phyloP scores from a whole-genome alignment of 371 early-diverging fungal species.

The Lichtheimia hyalospora region DNA sequence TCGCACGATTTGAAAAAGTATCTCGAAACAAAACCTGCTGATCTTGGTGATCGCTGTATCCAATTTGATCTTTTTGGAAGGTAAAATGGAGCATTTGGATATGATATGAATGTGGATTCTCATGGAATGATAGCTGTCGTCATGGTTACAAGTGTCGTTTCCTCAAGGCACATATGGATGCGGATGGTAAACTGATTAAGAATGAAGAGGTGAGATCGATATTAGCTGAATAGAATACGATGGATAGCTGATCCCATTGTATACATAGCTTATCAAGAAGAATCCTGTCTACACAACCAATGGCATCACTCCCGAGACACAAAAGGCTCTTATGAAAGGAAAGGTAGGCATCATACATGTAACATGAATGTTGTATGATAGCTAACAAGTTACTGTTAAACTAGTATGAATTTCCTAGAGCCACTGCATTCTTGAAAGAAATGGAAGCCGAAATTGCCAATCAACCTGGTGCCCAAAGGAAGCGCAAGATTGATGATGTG shows the following conservation, averaged over 20 bases:
- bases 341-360: conserved; percentile 17
- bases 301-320: conserved; percentile 41
- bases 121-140: conserved; percentile 39
- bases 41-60: conserved; percentile 76
- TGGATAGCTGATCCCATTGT: neutral
- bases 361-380: neutral
- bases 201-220: conserved; percentile 62
- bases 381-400: neutral
- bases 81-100: conserved; percentile 33
- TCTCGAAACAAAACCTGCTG: conserved; percentile 63
- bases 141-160: conserved; percentile 82
- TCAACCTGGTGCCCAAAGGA: conserved; percentile 25
- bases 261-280: conserved; percentile 22
- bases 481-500: conserved; percentile 22
- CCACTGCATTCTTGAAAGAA: conserved; percentile 44
- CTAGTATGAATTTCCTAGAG: conserved; percentile 49
- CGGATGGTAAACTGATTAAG: conserved; percentile 46
- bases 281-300: conserved; percentile 39
- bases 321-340: conserved; percentile 46
- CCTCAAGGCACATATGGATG: conserved; percentile 66
- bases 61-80: conserved; percentile 72
- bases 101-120: neutral
- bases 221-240: conserved; percentile 1
- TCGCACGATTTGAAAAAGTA: conserved; percentile 70
- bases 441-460: conserved; percentile 23